phyloP scores from a whole-genome alignment of 2,329 filamentous ascomycete species.

The Trichoderma lentiforme region DNA sequence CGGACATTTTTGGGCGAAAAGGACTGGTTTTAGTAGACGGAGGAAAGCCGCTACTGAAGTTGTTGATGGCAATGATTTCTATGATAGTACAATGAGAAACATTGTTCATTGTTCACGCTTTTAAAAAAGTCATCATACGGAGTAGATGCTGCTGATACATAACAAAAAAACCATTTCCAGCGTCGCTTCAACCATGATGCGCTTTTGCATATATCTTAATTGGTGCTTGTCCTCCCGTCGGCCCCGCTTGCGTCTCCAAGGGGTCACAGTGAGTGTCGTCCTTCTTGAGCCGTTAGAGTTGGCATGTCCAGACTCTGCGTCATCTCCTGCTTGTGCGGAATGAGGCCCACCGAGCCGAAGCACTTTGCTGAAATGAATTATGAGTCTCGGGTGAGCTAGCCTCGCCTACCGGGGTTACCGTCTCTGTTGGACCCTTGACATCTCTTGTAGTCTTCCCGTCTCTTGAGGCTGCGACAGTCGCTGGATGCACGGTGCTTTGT shows the following conservation, averaged over 20 bases:
- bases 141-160: not conserved
- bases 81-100: constrained; percentile 44
- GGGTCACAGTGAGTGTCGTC: not conserved
- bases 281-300: not conserved
- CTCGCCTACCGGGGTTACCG: not conserved
- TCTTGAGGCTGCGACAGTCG: not conserved
- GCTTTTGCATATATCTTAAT: not conserved
- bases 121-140: not conserved
- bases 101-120: constrained; percentile 38
- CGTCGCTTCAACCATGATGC: not conserved
- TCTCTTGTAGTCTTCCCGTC: not conserved
- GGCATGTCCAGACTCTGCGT: not conserved
- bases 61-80: constrained; percentile 44
- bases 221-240: not conserved
- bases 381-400: not conserved
- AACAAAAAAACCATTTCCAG: not conserved
- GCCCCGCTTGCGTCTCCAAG: not conserved
- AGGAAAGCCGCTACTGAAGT: constrained; percentile 43
- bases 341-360: not conserved
- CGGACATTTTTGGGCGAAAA: constrained; percentile 54
- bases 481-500: not conserved
- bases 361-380: not conserved
- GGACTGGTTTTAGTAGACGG: constrained; percentile 53
- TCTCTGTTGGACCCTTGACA: not conserved
- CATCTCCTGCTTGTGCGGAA: not conserved